phyloP scores from a whole-genome alignment of 2,329 filamentous ascomycete genomes.

The Penicillium corylophilum region DNA sequence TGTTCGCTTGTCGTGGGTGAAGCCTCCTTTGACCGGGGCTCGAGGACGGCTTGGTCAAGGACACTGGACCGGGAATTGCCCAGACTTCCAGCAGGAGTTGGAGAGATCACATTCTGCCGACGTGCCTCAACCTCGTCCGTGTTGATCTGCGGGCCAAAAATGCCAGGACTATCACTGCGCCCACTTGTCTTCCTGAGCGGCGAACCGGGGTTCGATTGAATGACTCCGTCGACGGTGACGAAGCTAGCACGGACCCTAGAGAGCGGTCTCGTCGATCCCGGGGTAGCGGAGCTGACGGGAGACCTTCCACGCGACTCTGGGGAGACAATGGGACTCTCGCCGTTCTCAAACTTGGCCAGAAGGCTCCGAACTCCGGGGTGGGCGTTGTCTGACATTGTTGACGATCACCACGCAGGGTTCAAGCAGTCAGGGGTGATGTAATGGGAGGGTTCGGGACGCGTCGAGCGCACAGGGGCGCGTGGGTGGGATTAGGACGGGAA shows the following conservation, averaged over 20 bases:
- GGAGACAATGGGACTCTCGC: conserved; percentile 58
- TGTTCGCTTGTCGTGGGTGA: conserved; percentile 3
- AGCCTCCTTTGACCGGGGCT: conserved; percentile 3
- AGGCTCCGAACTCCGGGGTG: conserved; percentile 66
- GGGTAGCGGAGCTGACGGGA: conserved; percentile 52
- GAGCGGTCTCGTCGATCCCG: conserved; percentile 56
- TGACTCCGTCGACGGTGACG: conserved; percentile 63
- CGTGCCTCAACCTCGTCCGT: conserved; percentile 32
- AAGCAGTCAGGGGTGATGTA: conserved; percentile 21
- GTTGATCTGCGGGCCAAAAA: conserved; percentile 33
- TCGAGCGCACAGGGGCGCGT: conserved; percentile 9
- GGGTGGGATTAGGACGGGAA: neutral
- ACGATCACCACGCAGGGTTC: neutral
- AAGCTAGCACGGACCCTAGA: conserved; percentile 76
- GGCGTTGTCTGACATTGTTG: conserved; percentile 23
- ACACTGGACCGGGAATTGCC: conserved; percentile 18
- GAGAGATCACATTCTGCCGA: conserved; percentile 28
- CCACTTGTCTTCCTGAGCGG: conserved; percentile 45
- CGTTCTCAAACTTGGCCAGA: conserved; percentile 77
- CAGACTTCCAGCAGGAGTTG: conserved; percentile 27
- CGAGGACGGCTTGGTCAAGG: conserved; percentile 16
- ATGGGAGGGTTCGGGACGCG: conserved; percentile 8
- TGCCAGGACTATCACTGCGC: conserved; percentile 32
- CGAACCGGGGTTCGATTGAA: conserved; percentile 42
- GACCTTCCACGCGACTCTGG: conserved; percentile 70